phyloP scores from a whole-genome alignment of 805 yeast genomes.

The Kazachstania viticola region DNA sequence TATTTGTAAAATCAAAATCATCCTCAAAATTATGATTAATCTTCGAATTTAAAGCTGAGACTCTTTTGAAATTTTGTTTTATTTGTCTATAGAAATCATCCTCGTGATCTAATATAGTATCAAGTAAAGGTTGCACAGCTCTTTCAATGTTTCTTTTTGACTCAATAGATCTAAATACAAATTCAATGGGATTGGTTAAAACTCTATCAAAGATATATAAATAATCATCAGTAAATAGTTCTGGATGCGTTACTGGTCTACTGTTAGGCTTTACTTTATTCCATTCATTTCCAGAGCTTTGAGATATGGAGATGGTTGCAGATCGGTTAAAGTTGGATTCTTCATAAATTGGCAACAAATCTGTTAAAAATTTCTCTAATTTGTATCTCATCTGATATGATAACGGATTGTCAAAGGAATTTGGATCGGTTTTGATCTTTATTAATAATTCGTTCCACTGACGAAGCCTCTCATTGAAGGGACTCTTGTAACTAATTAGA shows the following conservation, averaged over 20 bases:
- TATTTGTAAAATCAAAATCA: conserved; percentile 6
- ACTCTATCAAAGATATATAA: conserved; percentile 11
- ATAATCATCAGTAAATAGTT: conserved; percentile 14
- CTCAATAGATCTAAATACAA: conserved; percentile 8
- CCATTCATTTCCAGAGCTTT: conserved; percentile 14
- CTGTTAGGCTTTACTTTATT: conserved; percentile 4
- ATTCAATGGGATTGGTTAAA: conserved; percentile 14
- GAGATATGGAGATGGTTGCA: conserved; percentile 9
- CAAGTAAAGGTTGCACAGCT: conserved; percentile 9
- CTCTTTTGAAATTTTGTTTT: conserved; percentile 5
- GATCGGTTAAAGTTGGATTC: conserved; percentile 23
- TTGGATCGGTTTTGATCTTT: conserved; percentile 6
- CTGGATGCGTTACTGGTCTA: conserved; percentile 7
- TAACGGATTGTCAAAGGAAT: conserved; percentile 13
- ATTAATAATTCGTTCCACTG: conserved; percentile 20
- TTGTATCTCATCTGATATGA: conserved; percentile 18
- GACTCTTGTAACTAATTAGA: conserved; percentile 23
- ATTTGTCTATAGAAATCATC: conserved; percentile 13
- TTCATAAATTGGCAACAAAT: conserved; percentile 17
- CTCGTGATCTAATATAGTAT: conserved; percentile 15
- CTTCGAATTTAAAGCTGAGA: conserved; percentile 6
- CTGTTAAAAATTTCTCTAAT: conserved; percentile 17
- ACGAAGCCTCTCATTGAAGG: conserved; percentile 21
- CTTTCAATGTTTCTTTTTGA: conserved; percentile 11
- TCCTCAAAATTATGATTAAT: conserved; percentile 11